Evolutionary conservation across 441 rosid genomes (phyloP).

Genomic region (Gossypium aridum): DNA sequence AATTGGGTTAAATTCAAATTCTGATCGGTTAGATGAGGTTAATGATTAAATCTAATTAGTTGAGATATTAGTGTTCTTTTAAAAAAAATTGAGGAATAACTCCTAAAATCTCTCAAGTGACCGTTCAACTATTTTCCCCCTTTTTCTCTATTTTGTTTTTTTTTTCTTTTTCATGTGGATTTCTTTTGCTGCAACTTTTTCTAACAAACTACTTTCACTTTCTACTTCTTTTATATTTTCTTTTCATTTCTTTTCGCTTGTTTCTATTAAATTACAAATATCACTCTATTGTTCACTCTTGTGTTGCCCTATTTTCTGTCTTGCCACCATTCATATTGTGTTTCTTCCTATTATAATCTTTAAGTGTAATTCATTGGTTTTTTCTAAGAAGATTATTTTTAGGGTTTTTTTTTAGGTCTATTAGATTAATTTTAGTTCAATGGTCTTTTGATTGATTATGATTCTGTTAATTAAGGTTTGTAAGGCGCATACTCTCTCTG

Average conservation of each 20-base stretch:
- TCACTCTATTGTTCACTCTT: background rate
- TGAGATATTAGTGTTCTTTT: background rate
- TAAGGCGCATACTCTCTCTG: no score
- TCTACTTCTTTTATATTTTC: background rate
- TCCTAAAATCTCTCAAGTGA: no score
- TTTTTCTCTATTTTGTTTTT: no score
- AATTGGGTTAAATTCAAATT: background rate
- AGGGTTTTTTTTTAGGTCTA: background rate
- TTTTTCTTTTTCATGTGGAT: no score
- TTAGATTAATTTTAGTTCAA: background rate
- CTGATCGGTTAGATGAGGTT: background rate
- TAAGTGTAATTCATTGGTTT: background rate
- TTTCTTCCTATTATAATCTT: background rate
- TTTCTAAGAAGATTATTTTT: background rate
- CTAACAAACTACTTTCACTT: background rate
- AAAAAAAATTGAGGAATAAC: background rate
- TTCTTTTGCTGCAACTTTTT: no score
- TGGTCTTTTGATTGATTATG: background rate
- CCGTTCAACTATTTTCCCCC: background rate
- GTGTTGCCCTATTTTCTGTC: background rate
- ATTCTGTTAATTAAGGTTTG: no score
- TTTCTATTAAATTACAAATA: background rate
- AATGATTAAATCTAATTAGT: no score
- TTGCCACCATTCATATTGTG: background rate
- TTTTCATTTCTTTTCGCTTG: background rate